These are phyloP conservation scores for Eimeria falciformis DNA, from an alignment of 169 alveolate species.

Conservation along the genomic window DNA sequence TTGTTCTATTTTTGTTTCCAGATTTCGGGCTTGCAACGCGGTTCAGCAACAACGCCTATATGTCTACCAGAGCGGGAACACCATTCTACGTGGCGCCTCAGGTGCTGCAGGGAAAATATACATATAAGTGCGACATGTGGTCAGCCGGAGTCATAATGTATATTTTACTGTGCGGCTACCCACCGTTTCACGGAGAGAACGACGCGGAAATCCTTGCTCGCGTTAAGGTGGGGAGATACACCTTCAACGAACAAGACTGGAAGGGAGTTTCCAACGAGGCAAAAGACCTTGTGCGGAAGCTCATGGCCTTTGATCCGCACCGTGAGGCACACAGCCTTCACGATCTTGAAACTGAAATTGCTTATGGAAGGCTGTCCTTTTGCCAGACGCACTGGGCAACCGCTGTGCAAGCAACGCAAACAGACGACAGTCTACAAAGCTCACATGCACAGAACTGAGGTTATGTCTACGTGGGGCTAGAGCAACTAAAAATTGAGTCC, in stretches of 20 bases:
- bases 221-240: constrained; percentile 80
- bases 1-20: constrained; percentile 16
- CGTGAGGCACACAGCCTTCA: constrained; percentile 14
- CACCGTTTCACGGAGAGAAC: constrained; percentile 90
- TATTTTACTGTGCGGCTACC: constrained; percentile 91
- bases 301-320: constrained; percentile 84
- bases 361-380: too few species aligned
- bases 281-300: constrained; percentile 91
- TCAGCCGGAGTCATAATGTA: constrained; percentile 94
- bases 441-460: too few species aligned
- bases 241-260: constrained; percentile 89
- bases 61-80: constrained; percentile 80
- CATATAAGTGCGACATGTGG: constrained; percentile 96
- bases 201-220: constrained; percentile 87
- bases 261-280: constrained; percentile 92
- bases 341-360: too few species aligned
- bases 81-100: constrained; percentile 98
- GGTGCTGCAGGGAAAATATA: constrained; percentile 94
- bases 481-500: too few species aligned
- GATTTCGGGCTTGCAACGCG: constrained; percentile 92
- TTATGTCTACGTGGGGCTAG: too few species aligned
- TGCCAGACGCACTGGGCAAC: too few species aligned
- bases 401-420: too few species aligned
- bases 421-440: too few species aligned
- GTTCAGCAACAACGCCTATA: constrained; percentile 80